These are phyloP conservation scores for Syzygium jambos DNA, from an alignment of 345 rosid species.

Conservation along the genomic window DNA sequence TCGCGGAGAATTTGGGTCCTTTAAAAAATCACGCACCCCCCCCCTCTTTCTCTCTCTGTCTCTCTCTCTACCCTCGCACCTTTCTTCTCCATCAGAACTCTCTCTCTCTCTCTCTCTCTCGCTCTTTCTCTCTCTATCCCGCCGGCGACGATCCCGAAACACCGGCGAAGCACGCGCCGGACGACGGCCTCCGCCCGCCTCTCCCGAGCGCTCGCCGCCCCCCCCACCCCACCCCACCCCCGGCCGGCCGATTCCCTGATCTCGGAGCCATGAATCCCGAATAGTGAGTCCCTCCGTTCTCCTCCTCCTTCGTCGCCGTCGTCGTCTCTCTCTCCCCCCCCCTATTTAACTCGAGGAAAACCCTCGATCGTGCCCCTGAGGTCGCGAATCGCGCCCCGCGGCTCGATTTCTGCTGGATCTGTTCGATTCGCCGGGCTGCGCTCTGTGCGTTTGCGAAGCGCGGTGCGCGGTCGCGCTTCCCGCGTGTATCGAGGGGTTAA, in stretches of 20 bases:
- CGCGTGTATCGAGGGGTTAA: neutral
- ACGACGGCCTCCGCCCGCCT: neutral
- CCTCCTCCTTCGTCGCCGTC: no score
- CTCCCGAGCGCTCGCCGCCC: neutral
- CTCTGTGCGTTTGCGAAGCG: neutral
- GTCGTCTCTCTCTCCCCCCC: neutral
- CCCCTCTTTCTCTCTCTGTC: neutral
- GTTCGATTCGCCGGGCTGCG: neutral
- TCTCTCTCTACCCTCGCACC: neutral
- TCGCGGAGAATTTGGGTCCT: neutral
- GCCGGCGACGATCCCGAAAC: constrained; percentile 4
- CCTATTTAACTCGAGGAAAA: neutral
- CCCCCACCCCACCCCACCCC: neutral
- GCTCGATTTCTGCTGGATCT: neutral
- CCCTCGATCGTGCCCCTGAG: neutral
- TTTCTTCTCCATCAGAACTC: neutral
- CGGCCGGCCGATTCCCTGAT: neutral
- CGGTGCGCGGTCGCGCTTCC: neutral
- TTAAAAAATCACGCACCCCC: neutral
- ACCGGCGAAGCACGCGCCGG: neutral
- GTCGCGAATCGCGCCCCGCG: neutral
- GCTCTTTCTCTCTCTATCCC: neutral
- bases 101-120: neutral
- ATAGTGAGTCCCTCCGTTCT: constrained; percentile 29
- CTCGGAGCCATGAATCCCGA: constrained; percentile 45